Evolutionary conservation across 2,329 filamentous ascomycete species (phyloP), one percentile per base, ranked within the genome.

Genomic region (Aureobasidium sp.): DNA sequence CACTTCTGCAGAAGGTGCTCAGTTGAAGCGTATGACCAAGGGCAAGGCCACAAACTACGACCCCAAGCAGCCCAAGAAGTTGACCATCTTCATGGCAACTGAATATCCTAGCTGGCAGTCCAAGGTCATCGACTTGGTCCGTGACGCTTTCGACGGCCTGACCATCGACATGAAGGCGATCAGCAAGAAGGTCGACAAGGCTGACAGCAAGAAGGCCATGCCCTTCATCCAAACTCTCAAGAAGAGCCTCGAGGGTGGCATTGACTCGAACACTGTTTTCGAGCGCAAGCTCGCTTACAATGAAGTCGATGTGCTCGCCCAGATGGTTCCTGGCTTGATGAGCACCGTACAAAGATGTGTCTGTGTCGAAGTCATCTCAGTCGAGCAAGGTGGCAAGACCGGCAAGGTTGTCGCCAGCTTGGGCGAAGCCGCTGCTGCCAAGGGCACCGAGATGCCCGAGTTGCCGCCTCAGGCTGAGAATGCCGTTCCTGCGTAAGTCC

Each of bases 191-290:
- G 87, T 97, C 63, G 86, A 85, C 68, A 96, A 96, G 80, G 81
- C 91, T 71, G 90, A 95, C 77, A 91, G 91, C 83, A 99, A 97
- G 85, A 94, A 95, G 78, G 93, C 91, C 2, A 97, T 97, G 93
- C 94, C 94, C 0, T 97, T 97, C 71, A 87, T 97, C 55, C 92
- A 97, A 78, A 78, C 75, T 7, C 79, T 97, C 64, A 97, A 97
- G 87, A 89, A 84, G 75, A 85, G 90, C 58, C 83, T 99, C 62
- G 81, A 91, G 62, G 72, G 73, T 41, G 80, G 82, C 55, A 65
- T 70, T 34, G 88, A 89, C 65, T 78, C 84, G 1, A 79, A 83
- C 27, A 80, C 77, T 2, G 90, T 97, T 11, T 87, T 97, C 70
- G 86, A 93, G 72, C 84, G 91, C 67, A 90, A 93, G 76, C 80